Evolutionary conservation across 2,329 filamentous ascomycete species (phyloP).

Genomic region (Trichoderma citrinoviride): DNA sequence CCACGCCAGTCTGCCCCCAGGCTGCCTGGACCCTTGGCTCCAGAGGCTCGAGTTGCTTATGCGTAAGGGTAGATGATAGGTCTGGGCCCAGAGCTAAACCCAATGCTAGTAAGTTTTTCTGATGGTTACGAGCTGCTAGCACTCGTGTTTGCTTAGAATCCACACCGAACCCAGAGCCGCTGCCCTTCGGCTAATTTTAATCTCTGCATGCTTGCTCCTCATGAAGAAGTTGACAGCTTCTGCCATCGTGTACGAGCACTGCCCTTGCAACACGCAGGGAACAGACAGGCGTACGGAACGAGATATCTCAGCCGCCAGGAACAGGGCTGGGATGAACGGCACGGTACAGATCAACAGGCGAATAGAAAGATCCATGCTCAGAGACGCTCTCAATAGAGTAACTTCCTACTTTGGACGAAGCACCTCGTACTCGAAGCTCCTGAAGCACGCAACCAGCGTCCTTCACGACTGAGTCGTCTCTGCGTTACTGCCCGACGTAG

Average conservation of each 20-base stretch:
- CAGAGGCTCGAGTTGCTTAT: constrained; percentile 6
- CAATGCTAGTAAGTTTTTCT: not conserved
- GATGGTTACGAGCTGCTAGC: not conserved
- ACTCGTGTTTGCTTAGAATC: not conserved
- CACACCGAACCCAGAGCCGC: not conserved
- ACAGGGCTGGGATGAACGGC: no score
- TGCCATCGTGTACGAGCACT: no score
- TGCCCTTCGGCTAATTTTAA: not conserved
- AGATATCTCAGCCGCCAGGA: no score
- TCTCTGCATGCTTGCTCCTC: not conserved
- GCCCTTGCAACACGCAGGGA: no score
- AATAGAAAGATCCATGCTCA: no score
- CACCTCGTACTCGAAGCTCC: no score
- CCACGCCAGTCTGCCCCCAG: not conserved
- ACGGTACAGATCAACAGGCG: no score
- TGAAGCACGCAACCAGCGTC: no score
- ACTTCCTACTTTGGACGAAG: no score
- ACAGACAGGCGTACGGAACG: no score
- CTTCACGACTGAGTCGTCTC: not conserved
- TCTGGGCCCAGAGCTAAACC: not conserved
- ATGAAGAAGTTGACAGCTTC: not conserved
- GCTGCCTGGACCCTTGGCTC: not conserved
- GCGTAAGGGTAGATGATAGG: constrained; percentile 6
- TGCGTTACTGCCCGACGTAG: constrained; percentile 9
- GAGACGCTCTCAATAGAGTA: no score